These are phyloP conservation scores for Heteromeles arbutifolia DNA, from an alignment of 306 rosid genomes.

Conservation along the genomic window DNA sequence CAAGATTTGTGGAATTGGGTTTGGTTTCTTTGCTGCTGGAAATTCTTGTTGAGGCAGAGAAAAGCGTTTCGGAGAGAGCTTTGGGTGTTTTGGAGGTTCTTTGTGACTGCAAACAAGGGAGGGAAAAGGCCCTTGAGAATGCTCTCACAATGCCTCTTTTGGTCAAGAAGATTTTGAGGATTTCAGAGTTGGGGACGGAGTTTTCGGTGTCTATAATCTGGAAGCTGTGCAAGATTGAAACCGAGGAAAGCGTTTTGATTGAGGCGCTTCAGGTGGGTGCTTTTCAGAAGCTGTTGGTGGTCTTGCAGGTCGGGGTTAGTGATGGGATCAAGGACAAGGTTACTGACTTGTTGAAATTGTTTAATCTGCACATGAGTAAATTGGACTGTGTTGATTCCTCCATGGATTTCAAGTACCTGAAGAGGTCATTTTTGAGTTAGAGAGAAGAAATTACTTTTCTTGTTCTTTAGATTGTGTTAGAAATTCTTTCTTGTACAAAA, in stretches of 20 bases:
- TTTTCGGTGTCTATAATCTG: slow-evolving; percentile 56
- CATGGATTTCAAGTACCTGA: slow-evolving; percentile 56
- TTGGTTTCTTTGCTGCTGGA: slow-evolving; percentile 58
- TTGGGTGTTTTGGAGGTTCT: slow-evolving; percentile 53
- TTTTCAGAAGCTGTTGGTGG: slow-evolving; percentile 70
- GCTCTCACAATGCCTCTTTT: slow-evolving; percentile 66
- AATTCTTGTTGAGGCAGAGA: slow-evolving; percentile 56
- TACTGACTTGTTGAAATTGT: slow-evolving; percentile 56
- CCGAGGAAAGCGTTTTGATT: slow-evolving; percentile 23
- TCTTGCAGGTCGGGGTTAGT: slow-evolving; percentile 73
- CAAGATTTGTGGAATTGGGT: slow-evolving; percentile 55
- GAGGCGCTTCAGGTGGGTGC: slow-evolving; percentile 70
- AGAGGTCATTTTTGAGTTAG: slow-evolving; percentile 46
- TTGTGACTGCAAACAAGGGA: slow-evolving; percentile 50
- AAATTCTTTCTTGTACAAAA: slow-evolving; percentile 22
- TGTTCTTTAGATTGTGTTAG: slow-evolving; percentile 9
- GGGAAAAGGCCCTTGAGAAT: slow-evolving; percentile 43
- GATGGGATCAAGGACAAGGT: slow-evolving; percentile 60
- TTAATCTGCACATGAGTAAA: slow-evolving; percentile 49
- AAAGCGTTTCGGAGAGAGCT: slow-evolving; percentile 52
- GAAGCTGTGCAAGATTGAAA: slow-evolving; percentile 50
- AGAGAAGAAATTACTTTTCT: neutral
- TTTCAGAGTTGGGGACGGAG: slow-evolving; percentile 52
- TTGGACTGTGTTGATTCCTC: slow-evolving; percentile 66
- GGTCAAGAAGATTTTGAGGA: slow-evolving; percentile 69